Conservation (phyloP, 768 basidiomycete genomes). For the Royoungia palumana region DNA sequence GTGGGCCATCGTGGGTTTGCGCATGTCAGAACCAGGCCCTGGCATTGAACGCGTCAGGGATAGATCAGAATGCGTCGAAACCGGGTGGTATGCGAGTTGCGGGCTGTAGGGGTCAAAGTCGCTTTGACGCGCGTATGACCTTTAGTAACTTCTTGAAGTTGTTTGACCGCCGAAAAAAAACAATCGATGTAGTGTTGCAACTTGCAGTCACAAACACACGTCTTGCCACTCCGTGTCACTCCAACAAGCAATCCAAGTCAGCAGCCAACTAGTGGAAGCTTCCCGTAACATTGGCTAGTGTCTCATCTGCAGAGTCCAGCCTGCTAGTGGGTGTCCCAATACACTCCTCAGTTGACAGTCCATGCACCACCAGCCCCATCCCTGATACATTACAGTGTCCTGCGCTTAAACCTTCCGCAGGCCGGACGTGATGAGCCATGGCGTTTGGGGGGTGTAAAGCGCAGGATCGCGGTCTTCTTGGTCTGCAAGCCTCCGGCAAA, state of each 20-base stretch:
- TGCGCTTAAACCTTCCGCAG: conserved; percentile 44
- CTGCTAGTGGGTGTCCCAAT: conserved; percentile 42
- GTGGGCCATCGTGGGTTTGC: conserved; percentile 8
- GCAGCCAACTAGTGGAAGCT: conserved; percentile 95
- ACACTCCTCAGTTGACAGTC: conserved; percentile 43
- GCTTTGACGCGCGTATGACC: background rate
- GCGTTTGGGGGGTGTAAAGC: conserved; percentile 62
- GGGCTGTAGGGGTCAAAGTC: background rate
- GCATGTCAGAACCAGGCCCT: conserved; percentile 9
- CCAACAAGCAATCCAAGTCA: conserved; percentile 72
- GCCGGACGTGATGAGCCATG: too few relatives aligned
- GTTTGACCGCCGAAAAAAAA: too few relatives aligned
- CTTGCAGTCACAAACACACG: background rate
- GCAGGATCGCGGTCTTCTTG: conserved; percentile 49
- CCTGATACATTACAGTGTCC: conserved; percentile 36
- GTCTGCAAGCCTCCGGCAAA: conserved; percentile 12
- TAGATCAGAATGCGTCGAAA: conserved; percentile 7
- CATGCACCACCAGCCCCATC: conserved; percentile 39
- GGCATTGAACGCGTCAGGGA: conserved; percentile 8
- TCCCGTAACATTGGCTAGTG: conserved; percentile 73
- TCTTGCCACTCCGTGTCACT: background rate
- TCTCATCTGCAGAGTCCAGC: conserved; percentile 17
- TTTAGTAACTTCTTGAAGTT: too few relatives aligned
- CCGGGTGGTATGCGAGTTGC: background rate
- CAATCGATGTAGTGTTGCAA: too few relatives aligned